Conservation (phyloP, 192 early-diverging fungal genomes). For the Powellomyces hirtus region DNA sequence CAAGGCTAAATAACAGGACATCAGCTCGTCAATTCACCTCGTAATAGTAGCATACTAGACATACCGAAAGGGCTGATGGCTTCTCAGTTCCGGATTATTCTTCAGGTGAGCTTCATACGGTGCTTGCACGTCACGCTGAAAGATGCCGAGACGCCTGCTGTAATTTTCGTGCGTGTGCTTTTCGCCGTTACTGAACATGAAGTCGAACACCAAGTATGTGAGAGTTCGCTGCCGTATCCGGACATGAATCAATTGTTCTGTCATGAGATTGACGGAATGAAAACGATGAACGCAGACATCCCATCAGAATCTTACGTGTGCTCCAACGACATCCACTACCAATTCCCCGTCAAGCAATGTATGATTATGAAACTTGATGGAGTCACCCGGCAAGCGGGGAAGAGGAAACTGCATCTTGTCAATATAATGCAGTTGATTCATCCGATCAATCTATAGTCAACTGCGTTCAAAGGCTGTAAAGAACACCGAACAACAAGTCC, state of each 20-base stretch:
- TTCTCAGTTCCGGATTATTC: conserved; percentile 29
- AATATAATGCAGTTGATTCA: conserved; percentile 72
- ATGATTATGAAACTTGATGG: conserved; percentile 52
- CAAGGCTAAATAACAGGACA: conserved; percentile 42
- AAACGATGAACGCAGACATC: too few species aligned
- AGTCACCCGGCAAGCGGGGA: conserved; percentile 23
- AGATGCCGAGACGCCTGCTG: conserved; percentile 64
- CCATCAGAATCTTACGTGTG: conserved; percentile 38
- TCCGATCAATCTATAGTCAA: conserved; percentile 66
- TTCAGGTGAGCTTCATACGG: conserved; percentile 57
- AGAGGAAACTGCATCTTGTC: conserved; percentile 51
- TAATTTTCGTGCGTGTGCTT: conserved; percentile 55
- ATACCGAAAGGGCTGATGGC: conserved; percentile 57
- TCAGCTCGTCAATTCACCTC: not conserved
- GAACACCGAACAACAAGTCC: not conserved
- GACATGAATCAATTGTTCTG: not conserved
- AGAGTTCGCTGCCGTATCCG: conserved; percentile 14
- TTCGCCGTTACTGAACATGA: conserved; percentile 52
- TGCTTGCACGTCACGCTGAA: conserved; percentile 59
- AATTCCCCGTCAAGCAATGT: conserved; percentile 93
- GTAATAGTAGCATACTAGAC: conserved; percentile 9
- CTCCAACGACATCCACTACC: conserved; percentile 67
- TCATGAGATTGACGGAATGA: too few species aligned
- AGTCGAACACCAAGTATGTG: conserved; percentile 61
- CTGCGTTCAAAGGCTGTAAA: not conserved